A percentile compares a stretch with the other conserved stretches of the same genome.
phyloP scores from a whole-genome alignment of 2,329 filamentous ascomycete species.

The Botrytis deweyae region DNA sequence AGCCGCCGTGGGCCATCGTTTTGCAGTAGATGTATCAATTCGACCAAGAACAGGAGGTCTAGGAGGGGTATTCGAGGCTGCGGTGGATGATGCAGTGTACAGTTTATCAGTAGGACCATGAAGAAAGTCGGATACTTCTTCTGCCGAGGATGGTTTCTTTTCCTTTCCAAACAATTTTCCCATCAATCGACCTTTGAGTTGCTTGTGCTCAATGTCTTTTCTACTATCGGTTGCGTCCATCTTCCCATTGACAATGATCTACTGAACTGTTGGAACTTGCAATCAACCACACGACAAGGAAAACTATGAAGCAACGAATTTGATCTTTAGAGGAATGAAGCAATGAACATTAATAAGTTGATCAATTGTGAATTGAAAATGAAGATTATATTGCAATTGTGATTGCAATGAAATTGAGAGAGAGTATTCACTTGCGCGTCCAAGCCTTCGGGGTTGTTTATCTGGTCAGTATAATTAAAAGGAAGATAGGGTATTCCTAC shows the following conservation, averaged over 20 bases:
- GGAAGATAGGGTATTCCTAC: slow-evolving; percentile 13
- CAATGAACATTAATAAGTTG: neutral
- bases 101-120: slow-evolving; percentile 56
- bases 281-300: slow-evolving; percentile 10
- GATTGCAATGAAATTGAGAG: neutral
- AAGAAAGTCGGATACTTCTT: slow-evolving; percentile 59
- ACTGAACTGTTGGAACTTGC: neutral
- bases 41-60: slow-evolving; percentile 25
- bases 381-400: neutral
- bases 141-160: slow-evolving; percentile 39
- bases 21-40: slow-evolving; percentile 50
- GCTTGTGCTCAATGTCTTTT: slow-evolving; percentile 31
- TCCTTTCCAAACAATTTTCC: slow-evolving; percentile 46
- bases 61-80: slow-evolving; percentile 45
- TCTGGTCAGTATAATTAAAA: slow-evolving; percentile 13
- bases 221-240: slow-evolving; percentile 26
- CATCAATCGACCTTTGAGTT: slow-evolving; percentile 52
- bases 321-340: neutral
- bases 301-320: neutral
- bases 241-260: slow-evolving; percentile 12
- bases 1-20: slow-evolving; percentile 50
- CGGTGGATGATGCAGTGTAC: slow-evolving; percentile 41
- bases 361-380: neutral
- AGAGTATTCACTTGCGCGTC: slow-evolving; percentile 3
- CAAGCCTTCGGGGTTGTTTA: neutral